Conservation (phyloP, 2,329 filamentous ascomycete genomes). For the Mariannaea sp. region DNA sequence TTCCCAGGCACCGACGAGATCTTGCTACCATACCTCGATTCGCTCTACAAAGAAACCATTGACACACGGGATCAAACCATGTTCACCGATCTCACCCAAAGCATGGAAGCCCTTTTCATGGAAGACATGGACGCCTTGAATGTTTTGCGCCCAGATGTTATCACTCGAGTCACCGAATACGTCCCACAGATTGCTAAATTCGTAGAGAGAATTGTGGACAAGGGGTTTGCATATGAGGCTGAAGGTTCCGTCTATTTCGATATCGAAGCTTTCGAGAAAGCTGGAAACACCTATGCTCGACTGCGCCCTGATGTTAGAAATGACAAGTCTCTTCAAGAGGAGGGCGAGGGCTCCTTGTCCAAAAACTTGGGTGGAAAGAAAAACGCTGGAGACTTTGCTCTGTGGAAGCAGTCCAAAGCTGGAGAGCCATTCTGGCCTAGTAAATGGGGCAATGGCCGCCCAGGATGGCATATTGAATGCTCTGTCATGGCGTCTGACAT, state of each 20-base stretch:
- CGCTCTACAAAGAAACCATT: constrained; percentile 64
- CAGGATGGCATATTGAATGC: constrained; percentile 98
- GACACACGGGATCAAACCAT: constrained; percentile 70
- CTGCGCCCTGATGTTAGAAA: constrained; percentile 84
- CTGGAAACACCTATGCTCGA: constrained; percentile 83
- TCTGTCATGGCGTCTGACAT: constrained; percentile 92
- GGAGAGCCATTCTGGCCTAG: constrained; percentile 91
- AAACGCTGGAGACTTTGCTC: constrained; percentile 80
- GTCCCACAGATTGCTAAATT: constrained; percentile 85
- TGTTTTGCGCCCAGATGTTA: constrained; percentile 77
- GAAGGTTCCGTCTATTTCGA: constrained; percentile 96
- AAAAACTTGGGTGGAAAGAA: constrained; percentile 70
- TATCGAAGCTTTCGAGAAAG: constrained; percentile 81
- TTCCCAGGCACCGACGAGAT: constrained; percentile 67
- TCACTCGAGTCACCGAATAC: constrained; percentile 93
- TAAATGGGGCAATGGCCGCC: constrained; percentile 84
- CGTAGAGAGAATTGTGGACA: constrained; percentile 79
- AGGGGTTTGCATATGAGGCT: constrained; percentile 81
- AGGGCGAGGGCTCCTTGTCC: constrained; percentile 84
- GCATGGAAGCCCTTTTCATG: constrained; percentile 86
- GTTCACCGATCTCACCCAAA: constrained; percentile 83
- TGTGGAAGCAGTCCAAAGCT: constrained; percentile 92
- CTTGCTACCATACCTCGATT: constrained; percentile 82
- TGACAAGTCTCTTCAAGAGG: constrained; percentile 80
- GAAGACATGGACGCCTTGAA: constrained; percentile 88